Base-by-base conservation (phyloP, 192 early-diverging fungal genomes). In the Spizellomyces sp. region DNA sequence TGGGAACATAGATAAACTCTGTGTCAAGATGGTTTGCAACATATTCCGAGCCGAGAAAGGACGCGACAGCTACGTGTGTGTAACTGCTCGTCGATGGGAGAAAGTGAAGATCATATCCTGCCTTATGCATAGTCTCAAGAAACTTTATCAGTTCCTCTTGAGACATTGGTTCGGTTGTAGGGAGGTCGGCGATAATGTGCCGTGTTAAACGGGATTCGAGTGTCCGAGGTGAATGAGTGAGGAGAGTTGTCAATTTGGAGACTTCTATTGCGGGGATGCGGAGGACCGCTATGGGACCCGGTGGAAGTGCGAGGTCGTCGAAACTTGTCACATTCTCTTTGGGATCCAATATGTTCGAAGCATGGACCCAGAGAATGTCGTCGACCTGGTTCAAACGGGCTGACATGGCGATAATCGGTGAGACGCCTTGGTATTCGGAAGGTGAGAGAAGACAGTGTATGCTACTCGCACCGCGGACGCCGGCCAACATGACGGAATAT, bases 101-200 rank as follows among this genome's bases (percentile, higher is more conserved):
- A 27, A 70, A 36, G 57, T 62, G 44, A 9, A 70, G 45, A 62
- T 70, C 59, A 46, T 63, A 70, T 8, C 69, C 59, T 45, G 15
- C 8, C 17, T 6, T 15, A 60, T 70, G 48, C 57, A 70, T 70
- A 41, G 22, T 14, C 9, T 60, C 21, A 44, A 70, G 36, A 0
- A 60, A 45, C 5, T 7, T 19, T 42, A 27, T 42, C 8, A 70
- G 27, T 12, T 17, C 42, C 12, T 60, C 19, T 27, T 60, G 43
- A 21, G 57, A 46, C 7, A 21, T 44, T 12, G 17, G 17, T 4
- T 12, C 58, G 12, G 45, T 52, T 5, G 69, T 57, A 8, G 69
- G 60, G 46, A 70, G n/a, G 47, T 70, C 69, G 45, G 36, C 21
- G 6, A 62, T 43, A 48, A 70, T 43, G 27, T 70, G 52, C 15